These are phyloP conservation scores for Mortierella alpina DNA, from an alignment of 192 early-diverging fungal genomes.

Conservation along the genomic window DNA sequence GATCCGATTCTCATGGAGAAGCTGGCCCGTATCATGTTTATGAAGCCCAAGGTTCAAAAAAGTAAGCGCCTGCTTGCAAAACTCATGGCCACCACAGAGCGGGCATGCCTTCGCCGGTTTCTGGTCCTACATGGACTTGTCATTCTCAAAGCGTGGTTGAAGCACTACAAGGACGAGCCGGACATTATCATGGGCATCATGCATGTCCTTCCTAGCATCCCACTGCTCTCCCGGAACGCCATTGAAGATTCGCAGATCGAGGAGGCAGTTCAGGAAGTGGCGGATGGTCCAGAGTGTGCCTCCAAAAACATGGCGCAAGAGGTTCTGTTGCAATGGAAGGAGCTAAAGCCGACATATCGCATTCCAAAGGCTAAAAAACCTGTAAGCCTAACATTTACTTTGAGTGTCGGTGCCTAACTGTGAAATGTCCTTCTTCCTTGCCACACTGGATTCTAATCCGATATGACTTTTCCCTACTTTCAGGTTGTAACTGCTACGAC, in stretches of 20 bases:
- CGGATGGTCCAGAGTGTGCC: conserved; percentile 56
- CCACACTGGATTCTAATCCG: not conserved
- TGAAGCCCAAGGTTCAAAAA: conserved; percentile 80
- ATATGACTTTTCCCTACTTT: conserved; percentile 5
- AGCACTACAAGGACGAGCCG: conserved; percentile 69
- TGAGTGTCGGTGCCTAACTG: not conserved
- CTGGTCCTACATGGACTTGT: conserved; percentile 75
- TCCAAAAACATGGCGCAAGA: conserved; percentile 61
- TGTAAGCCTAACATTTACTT: conserved; percentile 16
- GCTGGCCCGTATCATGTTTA: conserved; percentile 60
- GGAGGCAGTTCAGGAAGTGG: conserved; percentile 67
- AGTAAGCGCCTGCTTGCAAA: conserved; percentile 78
- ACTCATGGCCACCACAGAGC: conserved; percentile 66
- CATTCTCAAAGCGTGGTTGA: conserved; percentile 82
- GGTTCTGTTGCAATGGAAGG: conserved; percentile 61
- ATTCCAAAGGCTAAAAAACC: conserved; percentile 66
- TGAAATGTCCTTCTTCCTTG: not conserved
- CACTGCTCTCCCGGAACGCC: conserved; percentile 82
- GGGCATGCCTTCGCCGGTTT: conserved; percentile 66
- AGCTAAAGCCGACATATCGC: conserved; percentile 64
- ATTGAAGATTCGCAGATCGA: conserved; percentile 84
- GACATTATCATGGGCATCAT: conserved; percentile 73
- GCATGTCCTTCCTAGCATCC: conserved; percentile 78
- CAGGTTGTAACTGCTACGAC: conserved; percentile 14
- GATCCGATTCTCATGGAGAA: conserved; percentile 46